Conservation (phyloP, 371 early-diverging fungal genomes). For the Rhizopus microsporus region DNA sequence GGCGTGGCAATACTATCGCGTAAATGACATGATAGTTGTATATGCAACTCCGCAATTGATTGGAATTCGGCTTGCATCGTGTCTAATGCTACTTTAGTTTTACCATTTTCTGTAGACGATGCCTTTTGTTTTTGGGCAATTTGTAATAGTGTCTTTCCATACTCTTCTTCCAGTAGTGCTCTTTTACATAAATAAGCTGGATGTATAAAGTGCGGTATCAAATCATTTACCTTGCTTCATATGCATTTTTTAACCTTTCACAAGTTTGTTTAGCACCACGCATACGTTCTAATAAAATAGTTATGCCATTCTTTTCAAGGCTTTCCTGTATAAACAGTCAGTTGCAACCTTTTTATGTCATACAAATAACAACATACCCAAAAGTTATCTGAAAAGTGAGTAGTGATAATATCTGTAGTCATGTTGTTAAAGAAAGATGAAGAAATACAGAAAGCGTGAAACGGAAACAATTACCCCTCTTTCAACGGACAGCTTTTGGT, state of each 20-base stretch:
- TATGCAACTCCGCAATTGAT: conserved; percentile 23
- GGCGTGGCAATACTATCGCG: conserved; percentile 14
- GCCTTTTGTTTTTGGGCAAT: conserved; percentile 26
- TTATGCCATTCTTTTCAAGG: conserved; percentile 26
- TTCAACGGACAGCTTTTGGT: neutral
- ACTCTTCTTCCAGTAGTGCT: conserved; percentile 28
- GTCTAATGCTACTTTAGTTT: conserved; percentile 17
- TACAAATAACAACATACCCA: neutral
- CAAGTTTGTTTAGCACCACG: conserved; percentile 32
- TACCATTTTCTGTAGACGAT: conserved; percentile 23
- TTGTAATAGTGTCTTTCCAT: conserved; percentile 26
- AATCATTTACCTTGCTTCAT: conserved; percentile 28
- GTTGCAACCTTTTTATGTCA: neutral
- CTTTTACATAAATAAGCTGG: conserved; percentile 4
- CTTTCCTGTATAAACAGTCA: conserved; percentile 18
- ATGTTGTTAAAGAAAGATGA: neutral
- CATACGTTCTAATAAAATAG: conserved; percentile 26
- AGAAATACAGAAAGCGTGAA: neutral
- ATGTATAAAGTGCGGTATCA: neutral
- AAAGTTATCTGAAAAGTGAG: conserved; percentile 6
- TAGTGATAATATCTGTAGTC: neutral
- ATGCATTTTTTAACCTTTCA: conserved; percentile 24
- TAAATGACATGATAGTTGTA: conserved; percentile 18
- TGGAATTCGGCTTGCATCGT: conserved; percentile 17
- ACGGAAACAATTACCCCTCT: neutral